A percentile compares a stretch with the other conserved stretches of the same genome.
Evolutionary conservation across 352 stramenopile species (phyloP).

Genomic region (Phytophthora chlamydospora): DNA sequence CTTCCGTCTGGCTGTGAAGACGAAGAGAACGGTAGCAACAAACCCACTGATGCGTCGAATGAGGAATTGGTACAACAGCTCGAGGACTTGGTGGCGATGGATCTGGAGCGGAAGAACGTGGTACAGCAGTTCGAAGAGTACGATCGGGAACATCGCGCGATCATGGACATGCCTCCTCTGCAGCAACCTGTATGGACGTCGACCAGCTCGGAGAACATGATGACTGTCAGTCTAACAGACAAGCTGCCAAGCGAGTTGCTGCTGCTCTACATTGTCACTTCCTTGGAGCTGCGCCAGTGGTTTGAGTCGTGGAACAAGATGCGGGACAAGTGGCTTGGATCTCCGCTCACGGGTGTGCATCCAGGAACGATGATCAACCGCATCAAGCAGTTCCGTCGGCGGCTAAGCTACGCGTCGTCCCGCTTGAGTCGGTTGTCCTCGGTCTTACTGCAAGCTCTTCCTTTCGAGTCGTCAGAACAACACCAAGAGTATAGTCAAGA

Average conservation of each 20-base stretch:
- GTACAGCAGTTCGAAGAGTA: slow-evolving; percentile 47
- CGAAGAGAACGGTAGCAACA: slow-evolving; percentile 1
- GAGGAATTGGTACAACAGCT: slow-evolving; percentile 48
- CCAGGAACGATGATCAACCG: slow-evolving; percentile 55
- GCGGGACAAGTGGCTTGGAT: slow-evolving; percentile 51
- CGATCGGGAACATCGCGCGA: slow-evolving; percentile 51
- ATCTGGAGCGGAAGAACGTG: slow-evolving; percentile 53
- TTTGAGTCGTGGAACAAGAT: slow-evolving; percentile 54
- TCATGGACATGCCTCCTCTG: slow-evolving; percentile 31
- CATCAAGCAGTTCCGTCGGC: slow-evolving; percentile 63
- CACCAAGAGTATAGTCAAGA: not conserved
- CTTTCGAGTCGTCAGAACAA: slow-evolving; percentile 10
- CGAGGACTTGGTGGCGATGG: slow-evolving; percentile 56
- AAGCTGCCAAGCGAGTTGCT: slow-evolving; percentile 52
- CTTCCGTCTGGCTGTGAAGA: slow-evolving; percentile 42
- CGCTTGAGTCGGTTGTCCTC: slow-evolving; percentile 33
- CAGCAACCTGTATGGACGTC: slow-evolving; percentile 18
- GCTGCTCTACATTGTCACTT: slow-evolving; percentile 56
- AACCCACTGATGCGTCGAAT: slow-evolving; percentile 2
- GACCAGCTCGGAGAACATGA: slow-evolving; percentile 8
- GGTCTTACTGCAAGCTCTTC: slow-evolving; percentile 14
- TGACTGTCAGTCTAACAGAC: slow-evolving; percentile 22
- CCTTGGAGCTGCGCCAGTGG: slow-evolving; percentile 66
- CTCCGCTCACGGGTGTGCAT: slow-evolving; percentile 48
- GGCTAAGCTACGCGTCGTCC: slow-evolving; percentile 46